Percentiles rank a stretch among this genome's conserved stretches.
These are phyloP conservation scores for Trametes sanguinea DNA, from an alignment of 768 basidiomycete species.

Conservation along the genomic window DNA sequence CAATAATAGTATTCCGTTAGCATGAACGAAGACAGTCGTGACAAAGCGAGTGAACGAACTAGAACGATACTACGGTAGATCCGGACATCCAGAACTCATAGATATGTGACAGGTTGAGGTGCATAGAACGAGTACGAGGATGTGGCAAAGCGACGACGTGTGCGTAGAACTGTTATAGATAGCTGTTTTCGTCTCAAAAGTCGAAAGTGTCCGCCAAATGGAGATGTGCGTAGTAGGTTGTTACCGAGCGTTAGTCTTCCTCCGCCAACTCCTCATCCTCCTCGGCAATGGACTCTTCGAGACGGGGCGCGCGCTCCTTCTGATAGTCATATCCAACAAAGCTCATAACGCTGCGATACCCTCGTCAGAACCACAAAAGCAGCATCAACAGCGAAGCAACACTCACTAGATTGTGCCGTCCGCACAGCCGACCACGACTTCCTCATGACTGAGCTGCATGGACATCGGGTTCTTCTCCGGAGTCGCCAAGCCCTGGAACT, in stretches of 20 bases:
- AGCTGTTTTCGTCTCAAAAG: not conserved
- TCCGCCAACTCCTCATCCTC: slow-evolving; percentile 6
- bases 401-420: slow-evolving; percentile 90
- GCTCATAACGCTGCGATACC: slow-evolving; percentile 51
- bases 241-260: slow-evolving; percentile 1
- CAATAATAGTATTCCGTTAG: not conserved
- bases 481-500: slow-evolving; percentile 77
- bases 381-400: too few relatives aligned
- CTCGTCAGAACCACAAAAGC: not conserved
- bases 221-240: not conserved
- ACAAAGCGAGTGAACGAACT: slow-evolving; percentile 15
- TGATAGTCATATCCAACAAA: slow-evolving; percentile 61
- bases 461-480: slow-evolving; percentile 96
- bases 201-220: not conserved
- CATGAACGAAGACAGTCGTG: not conserved
- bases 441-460: slow-evolving; percentile 88
- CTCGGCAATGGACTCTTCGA: slow-evolving; percentile 11
- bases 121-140: slow-evolving; percentile 1
- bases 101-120: slow-evolving; percentile 1
- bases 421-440: slow-evolving; percentile 88
- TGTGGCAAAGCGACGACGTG: slow-evolving; percentile 1
- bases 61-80: slow-evolving; percentile 3
- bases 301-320: slow-evolving; percentile 31
- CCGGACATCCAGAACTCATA: not conserved
- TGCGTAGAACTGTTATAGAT: not conserved